Evolutionary conservation across 148 eudicot species (phyloP), one percentile per base, ranked within the genome.

Genomic region (Rhododendron williamsianum): DNA sequence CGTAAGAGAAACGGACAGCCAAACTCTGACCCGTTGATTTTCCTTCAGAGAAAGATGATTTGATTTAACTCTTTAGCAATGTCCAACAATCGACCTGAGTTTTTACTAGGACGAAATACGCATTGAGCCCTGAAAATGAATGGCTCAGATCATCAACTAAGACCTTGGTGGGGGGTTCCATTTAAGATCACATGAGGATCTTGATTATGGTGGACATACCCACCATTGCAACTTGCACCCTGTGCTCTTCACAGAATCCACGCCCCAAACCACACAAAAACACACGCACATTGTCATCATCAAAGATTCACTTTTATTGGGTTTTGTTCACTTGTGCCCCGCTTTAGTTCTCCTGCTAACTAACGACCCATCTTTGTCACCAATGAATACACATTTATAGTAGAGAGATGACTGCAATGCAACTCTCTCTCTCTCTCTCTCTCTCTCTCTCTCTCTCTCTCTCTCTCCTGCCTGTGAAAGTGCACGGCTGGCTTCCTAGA

Each of bases 361-460:
- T 46, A 83, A 19, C 81, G 86, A 84, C 71, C 54, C 69, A 84
- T 84, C 85, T 84, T 49, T 83, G 45, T 83, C 85, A 49, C 80
- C 33, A 58, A 58, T 10, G 38, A 35, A 81, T 36, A 56, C 23
- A 18, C 12, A 81, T 19, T 1, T 43, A 35, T 10, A 58, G 38
- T 10, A 58, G 38, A 30, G n/a, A 13, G 30, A 79, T 27, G 9
- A 51, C 19, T 30, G 35, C 10, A 54, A 48, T 48, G 8, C 49
- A 15, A 4, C 45, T 35, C 48, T 36, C 83, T 81, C 83, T 81
- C 83, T 81, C 83, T 81, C 27, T 81, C 82, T 54, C 27, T 27
- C 27, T 27, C 27, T 27, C 27, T 27, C 45, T 8, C 15, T 2
- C 25, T 15, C 9, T 41, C 52, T 36, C 52, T 65, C 13, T 65